Evolutionary conservation across 164 flowering plant genomes (phyloP).

Genomic region (Piper longum): DNA sequence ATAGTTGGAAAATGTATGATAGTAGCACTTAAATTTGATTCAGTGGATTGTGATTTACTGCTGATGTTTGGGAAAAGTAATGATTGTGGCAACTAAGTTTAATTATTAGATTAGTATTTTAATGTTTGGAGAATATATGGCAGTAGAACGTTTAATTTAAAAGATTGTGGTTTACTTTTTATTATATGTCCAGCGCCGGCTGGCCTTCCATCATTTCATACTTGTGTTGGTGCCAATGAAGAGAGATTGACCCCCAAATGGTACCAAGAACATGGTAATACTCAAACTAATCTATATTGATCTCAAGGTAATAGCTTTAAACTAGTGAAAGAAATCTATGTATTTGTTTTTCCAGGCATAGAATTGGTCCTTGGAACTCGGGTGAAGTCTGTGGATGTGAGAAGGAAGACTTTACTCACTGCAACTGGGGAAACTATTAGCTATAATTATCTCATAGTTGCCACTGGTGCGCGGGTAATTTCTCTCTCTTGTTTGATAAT

Average conservation of each 20-base stretch:
- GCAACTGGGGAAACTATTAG: conserved; percentile 91
- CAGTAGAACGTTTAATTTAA: too few relatives aligned
- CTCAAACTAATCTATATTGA: too few relatives aligned
- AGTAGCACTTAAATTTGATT: too few relatives aligned
- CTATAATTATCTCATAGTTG: conserved; percentile 75
- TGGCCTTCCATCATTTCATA: conserved; percentile 86
- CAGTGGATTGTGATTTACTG: too few relatives aligned
- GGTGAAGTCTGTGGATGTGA: conserved; percentile 81
- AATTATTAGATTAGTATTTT: too few relatives aligned
- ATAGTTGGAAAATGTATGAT: too few relatives aligned
- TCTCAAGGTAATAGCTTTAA: not conserved
- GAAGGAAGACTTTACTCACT: conserved; percentile 68
- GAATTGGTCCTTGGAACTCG: conserved; percentile 88
- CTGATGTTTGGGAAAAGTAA: too few relatives aligned
- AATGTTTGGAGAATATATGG: too few relatives aligned
- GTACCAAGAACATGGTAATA: conserved; percentile 82
- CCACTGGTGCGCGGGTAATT: conserved; percentile 99
- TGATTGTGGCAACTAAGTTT: too few relatives aligned
- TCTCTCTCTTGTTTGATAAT: conserved; percentile 15
- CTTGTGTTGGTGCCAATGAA: conserved; percentile 85
- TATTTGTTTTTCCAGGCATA: conserved; percentile 39
- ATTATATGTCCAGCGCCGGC: conserved; percentile 54
- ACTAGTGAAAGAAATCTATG: not conserved
- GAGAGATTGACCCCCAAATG: conserved; percentile 85
- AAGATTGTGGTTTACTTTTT: not conserved